Evolutionary conservation across 2,329 filamentous ascomycete species (phyloP).

Genomic region (Thyridium curvatum): DNA sequence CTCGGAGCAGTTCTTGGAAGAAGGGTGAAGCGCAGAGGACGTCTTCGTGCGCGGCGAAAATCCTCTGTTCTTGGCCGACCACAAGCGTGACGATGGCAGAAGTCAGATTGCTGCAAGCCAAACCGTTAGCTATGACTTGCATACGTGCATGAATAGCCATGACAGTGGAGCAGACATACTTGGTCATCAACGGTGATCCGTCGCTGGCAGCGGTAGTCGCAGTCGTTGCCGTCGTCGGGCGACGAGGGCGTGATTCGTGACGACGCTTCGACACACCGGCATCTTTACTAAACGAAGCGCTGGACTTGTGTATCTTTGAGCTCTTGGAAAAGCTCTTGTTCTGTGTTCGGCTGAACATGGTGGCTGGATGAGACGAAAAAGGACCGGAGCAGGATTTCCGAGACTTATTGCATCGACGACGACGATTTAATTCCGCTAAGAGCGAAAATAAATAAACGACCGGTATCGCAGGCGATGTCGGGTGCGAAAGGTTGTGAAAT

Average conservation of each 20-base stretch:
- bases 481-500: no score
- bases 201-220: slow-evolving; percentile 28
- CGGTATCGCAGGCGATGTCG: no score
- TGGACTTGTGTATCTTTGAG: slow-evolving; percentile 43
- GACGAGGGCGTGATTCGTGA: slow-evolving; percentile 41
- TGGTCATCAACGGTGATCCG: slow-evolving; percentile 24
- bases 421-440: not conserved
- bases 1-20: slow-evolving; percentile 61
- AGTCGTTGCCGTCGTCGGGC: slow-evolving; percentile 41
- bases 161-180: slow-evolving; percentile 26
- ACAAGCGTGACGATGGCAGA: slow-evolving; percentile 74
- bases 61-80: slow-evolving; percentile 73
- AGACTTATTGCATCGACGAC: not conserved
- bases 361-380: slow-evolving; percentile 8
- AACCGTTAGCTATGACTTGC: not conserved
- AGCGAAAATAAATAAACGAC: no score
- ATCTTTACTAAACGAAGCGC: slow-evolving; percentile 48
- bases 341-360: slow-evolving; percentile 42
- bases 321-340: slow-evolving; percentile 48
- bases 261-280: slow-evolving; percentile 48
- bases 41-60: slow-evolving; percentile 89
- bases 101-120: slow-evolving; percentile 41
- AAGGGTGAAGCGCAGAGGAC: slow-evolving; percentile 73
- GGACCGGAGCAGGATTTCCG: not conserved
- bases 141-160: slow-evolving; percentile 1